Evolutionary conservation across 177 flowering plant species (phyloP).

Genomic region (Telopea speciosissima): DNA sequence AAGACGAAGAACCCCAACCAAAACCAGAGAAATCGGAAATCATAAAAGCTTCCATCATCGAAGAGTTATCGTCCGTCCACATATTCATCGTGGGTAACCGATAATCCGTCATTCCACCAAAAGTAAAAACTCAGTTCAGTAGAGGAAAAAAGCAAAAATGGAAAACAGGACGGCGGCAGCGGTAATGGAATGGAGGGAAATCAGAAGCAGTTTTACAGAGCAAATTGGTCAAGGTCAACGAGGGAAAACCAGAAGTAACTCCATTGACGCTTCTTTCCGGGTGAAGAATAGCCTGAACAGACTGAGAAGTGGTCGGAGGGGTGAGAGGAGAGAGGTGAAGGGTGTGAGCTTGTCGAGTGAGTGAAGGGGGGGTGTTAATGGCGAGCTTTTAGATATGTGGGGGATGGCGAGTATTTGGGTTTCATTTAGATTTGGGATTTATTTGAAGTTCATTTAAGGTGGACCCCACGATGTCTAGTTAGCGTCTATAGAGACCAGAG

Average conservation of each 20-base stretch:
- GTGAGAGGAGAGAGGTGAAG: not conserved
- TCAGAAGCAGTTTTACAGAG: not conserved
- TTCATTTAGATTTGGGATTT: conserved; percentile 10
- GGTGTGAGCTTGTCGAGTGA: not conserved
- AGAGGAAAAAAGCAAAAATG: too few relatives aligned
- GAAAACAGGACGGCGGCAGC: not conserved
- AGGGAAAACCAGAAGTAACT: too few relatives aligned
- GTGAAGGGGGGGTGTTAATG: not conserved
- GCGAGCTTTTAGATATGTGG: not conserved
- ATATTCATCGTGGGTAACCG: conserved; percentile 48
- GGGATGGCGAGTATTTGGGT: not conserved
- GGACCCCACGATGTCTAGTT: not conserved
- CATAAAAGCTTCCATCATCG: conserved; percentile 81
- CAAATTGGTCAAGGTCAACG: not conserved
- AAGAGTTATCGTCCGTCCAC: conserved; percentile 69
- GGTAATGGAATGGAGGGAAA: not conserved
- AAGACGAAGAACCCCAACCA: conserved; percentile 36
- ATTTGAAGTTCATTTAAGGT: conserved; percentile 15
- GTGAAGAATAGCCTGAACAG: too few relatives aligned
- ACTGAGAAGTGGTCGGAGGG: too few relatives aligned
- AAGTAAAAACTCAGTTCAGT: too few relatives aligned
- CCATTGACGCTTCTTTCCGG: not conserved
- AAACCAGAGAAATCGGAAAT: conserved; percentile 46
- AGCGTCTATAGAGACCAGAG: too few relatives aligned
- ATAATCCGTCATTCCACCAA: conserved; percentile 39